A percentile compares a stretch with the other conserved stretches of the same genome.
These are phyloP conservation scores for Talaromyces funiculosus DNA, from an alignment of 2,329 filamentous ascomycete species.

Conservation along the genomic window DNA sequence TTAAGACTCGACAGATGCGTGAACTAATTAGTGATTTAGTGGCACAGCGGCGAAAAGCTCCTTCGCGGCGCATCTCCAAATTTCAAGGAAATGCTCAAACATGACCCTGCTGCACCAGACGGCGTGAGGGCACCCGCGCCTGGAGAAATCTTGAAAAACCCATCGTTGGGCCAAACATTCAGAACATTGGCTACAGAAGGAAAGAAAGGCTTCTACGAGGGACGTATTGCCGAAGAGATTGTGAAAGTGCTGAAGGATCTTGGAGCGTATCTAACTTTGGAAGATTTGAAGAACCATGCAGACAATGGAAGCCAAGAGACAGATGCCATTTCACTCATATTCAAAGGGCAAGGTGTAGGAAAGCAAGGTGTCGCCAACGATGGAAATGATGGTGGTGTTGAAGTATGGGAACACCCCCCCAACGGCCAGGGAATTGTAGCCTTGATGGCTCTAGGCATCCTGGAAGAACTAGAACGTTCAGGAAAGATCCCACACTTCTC, in stretches of 20 bases:
- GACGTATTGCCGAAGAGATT: conserved; percentile 72
- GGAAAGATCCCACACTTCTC: conserved; percentile 69
- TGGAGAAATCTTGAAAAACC: conserved; percentile 87
- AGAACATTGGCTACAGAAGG: conserved; percentile 70
- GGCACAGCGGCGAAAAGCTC: conserved; percentile 58
- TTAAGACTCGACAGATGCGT: not conserved
- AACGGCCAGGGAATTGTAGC: conserved; percentile 96
- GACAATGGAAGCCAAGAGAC: conserved; percentile 70
- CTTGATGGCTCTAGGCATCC: conserved; percentile 85
- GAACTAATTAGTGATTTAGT: conserved; percentile 47
- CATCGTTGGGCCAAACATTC: conserved; percentile 74
- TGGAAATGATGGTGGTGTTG: conserved; percentile 48
- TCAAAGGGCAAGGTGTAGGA: conserved; percentile 59
- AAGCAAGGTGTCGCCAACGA: conserved; percentile 40
- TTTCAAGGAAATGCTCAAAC: conserved; percentile 78
- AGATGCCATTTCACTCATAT: conserved; percentile 76
- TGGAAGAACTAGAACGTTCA: conserved; percentile 74
- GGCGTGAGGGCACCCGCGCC: conserved; percentile 69
- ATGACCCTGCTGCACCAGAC: conserved; percentile 60
- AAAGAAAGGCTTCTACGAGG: conserved; percentile 87
- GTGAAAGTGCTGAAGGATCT: conserved; percentile 69
- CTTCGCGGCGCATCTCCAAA: conserved; percentile 77
- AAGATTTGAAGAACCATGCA: conserved; percentile 74
- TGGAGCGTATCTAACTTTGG: conserved; percentile 71
- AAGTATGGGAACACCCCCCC: conserved; percentile 94